Evolutionary conservation across 129 eudicot species (phyloP).

Genomic region (Oenanthe sinensis): DNA sequence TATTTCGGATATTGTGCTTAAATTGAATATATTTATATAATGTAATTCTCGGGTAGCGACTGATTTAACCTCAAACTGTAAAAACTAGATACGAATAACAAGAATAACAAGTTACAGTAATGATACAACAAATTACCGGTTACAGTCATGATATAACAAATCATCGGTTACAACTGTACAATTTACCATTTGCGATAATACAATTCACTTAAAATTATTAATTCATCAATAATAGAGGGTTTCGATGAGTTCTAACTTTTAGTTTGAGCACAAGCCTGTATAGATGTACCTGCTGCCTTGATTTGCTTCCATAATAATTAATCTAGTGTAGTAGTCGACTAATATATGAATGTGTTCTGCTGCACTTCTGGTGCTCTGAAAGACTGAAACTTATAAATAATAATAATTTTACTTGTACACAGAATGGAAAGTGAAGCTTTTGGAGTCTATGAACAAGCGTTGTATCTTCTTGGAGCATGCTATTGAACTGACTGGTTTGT

Average conservation of each 20-base stretch:
- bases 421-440: conserved; percentile 80
- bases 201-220: too few species aligned
- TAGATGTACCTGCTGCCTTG: background rate
- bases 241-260: background rate
- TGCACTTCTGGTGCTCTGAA: background rate
- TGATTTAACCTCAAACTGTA: background rate
- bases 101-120: background rate
- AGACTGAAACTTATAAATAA: background rate
- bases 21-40: background rate
- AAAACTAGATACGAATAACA: background rate
- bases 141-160: background rate
- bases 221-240: too few species aligned
- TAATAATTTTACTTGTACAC: conserved; percentile 12
- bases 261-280: background rate
- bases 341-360: background rate
- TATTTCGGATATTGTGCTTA: background rate
- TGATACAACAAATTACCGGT: background rate
- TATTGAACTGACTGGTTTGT: conserved; percentile 52
- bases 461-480: conserved; percentile 75
- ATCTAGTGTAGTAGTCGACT: background rate
- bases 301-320: background rate
- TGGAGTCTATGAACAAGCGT: conserved; percentile 78
- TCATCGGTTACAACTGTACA: background rate
- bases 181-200: too few species aligned
- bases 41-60: background rate